Evolutionary conservation across 1,284 basidiomycete genomes (phyloP).

Genomic region (Ustilago lituana): DNA sequence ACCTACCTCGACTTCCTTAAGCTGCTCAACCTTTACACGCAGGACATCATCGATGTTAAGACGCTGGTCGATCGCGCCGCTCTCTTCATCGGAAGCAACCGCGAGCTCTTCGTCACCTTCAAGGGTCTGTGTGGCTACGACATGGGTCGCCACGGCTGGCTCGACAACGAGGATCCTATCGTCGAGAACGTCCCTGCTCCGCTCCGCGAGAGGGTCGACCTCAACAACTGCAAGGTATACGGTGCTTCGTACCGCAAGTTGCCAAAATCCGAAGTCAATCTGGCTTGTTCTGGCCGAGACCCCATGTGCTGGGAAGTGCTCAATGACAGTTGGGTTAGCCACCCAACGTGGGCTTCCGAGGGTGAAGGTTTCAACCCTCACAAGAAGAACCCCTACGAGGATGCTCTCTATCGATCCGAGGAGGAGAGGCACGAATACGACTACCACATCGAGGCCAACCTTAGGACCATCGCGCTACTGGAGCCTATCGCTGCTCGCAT

Average conservation of each 20-base stretch:
- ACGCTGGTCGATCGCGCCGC: conserved; percentile 87
- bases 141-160: conserved; percentile 74
- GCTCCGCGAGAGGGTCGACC: conserved; percentile 64
- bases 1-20: conserved; percentile 97
- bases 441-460: conserved; percentile 91
- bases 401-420: conserved; percentile 93
- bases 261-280: conserved; percentile 83
- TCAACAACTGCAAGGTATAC: conserved; percentile 68
- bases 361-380: conserved; percentile 94
- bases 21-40: conserved; percentile 91
- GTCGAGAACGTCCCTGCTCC: conserved; percentile 68
- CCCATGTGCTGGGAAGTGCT: conserved; percentile 95
- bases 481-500: conserved; percentile 89
- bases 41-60: conserved; percentile 86
- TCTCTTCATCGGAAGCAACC: conserved; percentile 79
- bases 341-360: conserved; percentile 95
- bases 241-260: conserved; percentile 94
- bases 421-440: conserved; percentile 99
- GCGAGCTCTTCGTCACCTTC: conserved; percentile 85
- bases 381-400: conserved; percentile 97
- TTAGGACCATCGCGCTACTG: conserved; percentile 88
- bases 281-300: conserved; percentile 93
- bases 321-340: conserved; percentile 77
- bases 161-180: conserved; percentile 69
- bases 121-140: conserved; percentile 84